These are phyloP conservation scores for Ceratobasidium theobromae DNA, from an alignment of 1,284 basidiomycete genomes.

Conservation along the genomic window DNA sequence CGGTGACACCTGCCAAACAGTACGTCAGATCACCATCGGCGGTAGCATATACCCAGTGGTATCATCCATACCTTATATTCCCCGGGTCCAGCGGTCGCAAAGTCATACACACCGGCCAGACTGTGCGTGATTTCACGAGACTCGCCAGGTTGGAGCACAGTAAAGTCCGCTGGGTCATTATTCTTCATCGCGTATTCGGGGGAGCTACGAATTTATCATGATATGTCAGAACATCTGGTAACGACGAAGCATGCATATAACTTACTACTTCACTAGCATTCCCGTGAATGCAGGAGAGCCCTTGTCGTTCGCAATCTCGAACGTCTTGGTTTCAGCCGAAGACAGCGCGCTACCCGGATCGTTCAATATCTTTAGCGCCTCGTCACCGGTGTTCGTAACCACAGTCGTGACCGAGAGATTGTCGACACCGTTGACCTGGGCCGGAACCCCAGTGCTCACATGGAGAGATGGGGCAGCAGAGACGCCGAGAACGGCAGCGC, in stretches of 20 bases:
- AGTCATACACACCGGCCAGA: constrained; percentile 34
- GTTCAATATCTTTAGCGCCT: constrained; percentile 23
- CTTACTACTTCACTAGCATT: constrained; percentile 29
- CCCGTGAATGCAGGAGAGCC: constrained; percentile 19
- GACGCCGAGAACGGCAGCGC: too few species aligned
- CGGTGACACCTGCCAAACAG: constrained; percentile 23
- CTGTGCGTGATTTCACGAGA: constrained; percentile 30
- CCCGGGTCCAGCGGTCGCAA: constrained; percentile 29
- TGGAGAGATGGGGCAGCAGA: constrained; percentile 6
- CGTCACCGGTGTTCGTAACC: constrained; percentile 25
- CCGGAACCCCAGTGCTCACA: constrained; percentile 40
- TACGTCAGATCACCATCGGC: too few species aligned
- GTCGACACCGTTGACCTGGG: constrained; percentile 40
- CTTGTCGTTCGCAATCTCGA: constrained; percentile 42
- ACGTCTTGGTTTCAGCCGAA: constrained; percentile 49
- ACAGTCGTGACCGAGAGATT: constrained; percentile 19
- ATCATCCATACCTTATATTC: constrained; percentile 9
- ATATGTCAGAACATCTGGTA: too few species aligned
- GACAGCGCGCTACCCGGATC: constrained; percentile 35
- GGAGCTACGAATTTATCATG: too few species aligned
- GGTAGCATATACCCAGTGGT: neutral
- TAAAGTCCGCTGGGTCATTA: constrained; percentile 12
- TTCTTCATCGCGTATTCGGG: constrained; percentile 11
- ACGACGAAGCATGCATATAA: neutral
- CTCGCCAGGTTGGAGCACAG: constrained; percentile 32